Evolutionary conservation across 2,329 filamentous ascomycete species (phyloP), one percentile per base, ranked within the genome.

Genomic region (Fusarium camptoceras): DNA sequence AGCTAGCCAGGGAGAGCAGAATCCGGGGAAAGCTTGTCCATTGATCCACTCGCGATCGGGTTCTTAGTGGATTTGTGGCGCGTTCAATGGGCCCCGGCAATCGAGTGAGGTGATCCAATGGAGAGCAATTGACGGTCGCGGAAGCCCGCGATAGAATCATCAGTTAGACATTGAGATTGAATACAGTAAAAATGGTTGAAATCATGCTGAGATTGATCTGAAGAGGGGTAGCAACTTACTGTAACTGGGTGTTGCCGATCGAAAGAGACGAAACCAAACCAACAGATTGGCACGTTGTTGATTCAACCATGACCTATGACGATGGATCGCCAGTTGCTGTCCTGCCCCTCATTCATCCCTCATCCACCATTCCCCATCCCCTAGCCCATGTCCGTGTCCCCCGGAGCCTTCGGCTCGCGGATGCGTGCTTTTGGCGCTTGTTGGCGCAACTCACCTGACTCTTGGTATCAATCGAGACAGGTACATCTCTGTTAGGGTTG

Each of bases 11-110:
- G 56, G 64, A 63, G 68, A 66, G 55, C 56, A 77, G 42, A 76
- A 78, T 78, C 76, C 74, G 75, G 77, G 77, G 77, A 78, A 78
- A 78, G 76, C 76, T 76, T 76, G 76, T 75, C 68, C 16, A 4
- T 42, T 20, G 74, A 66, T 50, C 76, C 76, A 77, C 76, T 41
- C 31, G 20, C 59, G 71, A 75, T 75, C 73, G 72, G 64, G 41
- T 11, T 55, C 53, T 53, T 64, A 63, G 65, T 66, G 61, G 69
- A 48, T 63, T 43, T 59, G 70, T 70, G 72, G 73, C 70, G 71
- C 66, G 59, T 68, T 59, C 22, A 20, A 46, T 62, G 41, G 42
- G 48, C 58, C 62, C 59, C 54, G 62, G 62, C 41, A 71, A 63
- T 69, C 55, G 60, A 71, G 69, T 62, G 69, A 64, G 68, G 69